Percentiles rank a stretch among this genome's conserved stretches.
Conservation (phyloP, 176 grass and related monocot species). For the Bothriochloa decipiens region DNA sequence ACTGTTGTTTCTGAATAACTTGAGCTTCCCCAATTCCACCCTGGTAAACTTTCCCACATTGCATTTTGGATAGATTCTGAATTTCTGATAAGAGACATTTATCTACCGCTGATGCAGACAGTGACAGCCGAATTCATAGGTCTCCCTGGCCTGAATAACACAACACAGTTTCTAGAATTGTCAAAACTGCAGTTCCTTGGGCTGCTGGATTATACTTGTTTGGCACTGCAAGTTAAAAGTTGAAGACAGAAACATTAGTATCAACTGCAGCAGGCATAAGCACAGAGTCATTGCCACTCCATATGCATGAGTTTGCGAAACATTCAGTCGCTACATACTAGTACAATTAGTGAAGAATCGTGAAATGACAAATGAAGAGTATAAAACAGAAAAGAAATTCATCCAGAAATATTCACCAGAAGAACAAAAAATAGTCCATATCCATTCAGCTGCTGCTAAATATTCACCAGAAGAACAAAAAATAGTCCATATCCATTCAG, state of each 20-base stretch:
- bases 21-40: neutral
- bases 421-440: too few relatives aligned
- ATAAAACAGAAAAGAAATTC: neutral
- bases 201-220: conserved; percentile 8
- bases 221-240: conserved; percentile 31
- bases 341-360: neutral
- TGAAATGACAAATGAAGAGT: neutral
- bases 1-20: neutral
- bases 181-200: conserved; percentile 24
- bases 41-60: neutral
- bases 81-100: neutral
- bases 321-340: neutral
- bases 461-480: too few relatives aligned
- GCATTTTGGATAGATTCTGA: neutral
- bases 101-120: neutral
- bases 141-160: neutral
- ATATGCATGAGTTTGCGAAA: neutral
- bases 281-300: neutral
- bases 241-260: neutral
- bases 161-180: neutral
- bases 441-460: too few relatives aligned
- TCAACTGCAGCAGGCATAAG: too few relatives aligned
- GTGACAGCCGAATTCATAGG: neutral
- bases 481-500: too few relatives aligned
- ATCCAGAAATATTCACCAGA: neutral